Percentiles rank a stretch among this genome's conserved stretches.
Conservation (phyloP, 176 grass and related monocot species). For the Lolium perenne region DNA sequence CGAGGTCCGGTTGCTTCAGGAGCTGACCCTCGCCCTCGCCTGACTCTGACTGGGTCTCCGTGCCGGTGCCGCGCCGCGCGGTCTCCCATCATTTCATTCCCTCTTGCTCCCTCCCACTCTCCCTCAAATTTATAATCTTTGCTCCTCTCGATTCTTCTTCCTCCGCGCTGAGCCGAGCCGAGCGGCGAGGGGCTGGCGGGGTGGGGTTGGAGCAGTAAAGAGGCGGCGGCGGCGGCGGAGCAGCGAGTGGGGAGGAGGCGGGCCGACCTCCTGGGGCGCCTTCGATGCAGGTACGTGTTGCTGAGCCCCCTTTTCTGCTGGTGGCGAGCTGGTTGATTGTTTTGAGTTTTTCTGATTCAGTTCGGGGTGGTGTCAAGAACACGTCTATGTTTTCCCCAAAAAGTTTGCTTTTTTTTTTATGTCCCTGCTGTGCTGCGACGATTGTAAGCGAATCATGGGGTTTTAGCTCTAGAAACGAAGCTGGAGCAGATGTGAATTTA, state of each 20-base stretch:
- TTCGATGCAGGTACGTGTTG: conserved; percentile 52
- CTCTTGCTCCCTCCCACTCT: background rate
- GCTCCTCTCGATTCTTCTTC: background rate
- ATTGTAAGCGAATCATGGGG: background rate
- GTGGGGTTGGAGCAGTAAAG: background rate
- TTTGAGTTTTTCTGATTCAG: background rate
- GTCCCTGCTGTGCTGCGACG: background rate
- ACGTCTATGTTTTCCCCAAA: background rate
- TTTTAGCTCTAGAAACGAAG: background rate
- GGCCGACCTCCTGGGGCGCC: background rate
- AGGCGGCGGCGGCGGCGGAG: background rate
- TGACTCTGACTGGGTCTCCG: conserved; percentile 39
- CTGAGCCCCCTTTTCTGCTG: background rate
- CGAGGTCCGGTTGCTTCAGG: background rate
- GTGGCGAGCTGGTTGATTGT: background rate
- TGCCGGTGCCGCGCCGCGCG: conserved; percentile 21
- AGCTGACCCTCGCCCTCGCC: background rate
- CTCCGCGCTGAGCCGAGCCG: too few relatives aligned
- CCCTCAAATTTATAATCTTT: background rate
- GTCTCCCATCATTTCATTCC: conserved; percentile 28
- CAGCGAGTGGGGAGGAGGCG: background rate
- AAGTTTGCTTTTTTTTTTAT: background rate
- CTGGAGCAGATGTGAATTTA: background rate
- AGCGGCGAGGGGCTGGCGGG: too few relatives aligned
- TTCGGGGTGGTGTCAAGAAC: background rate